Evolutionary conservation across 805 yeast genomes (phyloP), one percentile per base, ranked within the genome.

Genomic region (Candida nonsorbophila): DNA sequence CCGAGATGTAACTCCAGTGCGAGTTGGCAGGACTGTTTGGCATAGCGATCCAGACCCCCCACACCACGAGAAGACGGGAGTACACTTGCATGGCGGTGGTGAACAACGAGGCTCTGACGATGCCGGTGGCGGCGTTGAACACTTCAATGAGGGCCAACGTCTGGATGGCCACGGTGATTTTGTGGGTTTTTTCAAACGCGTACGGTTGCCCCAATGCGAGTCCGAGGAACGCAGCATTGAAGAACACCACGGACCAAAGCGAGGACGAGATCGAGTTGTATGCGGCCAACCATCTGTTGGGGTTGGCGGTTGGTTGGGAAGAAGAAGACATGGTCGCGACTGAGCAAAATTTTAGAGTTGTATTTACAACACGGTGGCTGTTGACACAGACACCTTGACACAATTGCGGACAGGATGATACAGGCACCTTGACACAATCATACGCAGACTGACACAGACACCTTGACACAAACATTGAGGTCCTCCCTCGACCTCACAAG

Each of bases 11-110:
- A 10, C 73, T 67, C 73, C 77, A 65, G 40, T 67, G 69, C 41
- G 43, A 30, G 41, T 71, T 67, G 16, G 86, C 86, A 12, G 81
- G 82, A 0, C 84, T 71, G 12, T 72, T 48, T 6, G 97, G 96
- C 40, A 87, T 65, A n/a, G 69, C 53, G 29, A 75, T 75, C 56
- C 86, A 77, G 29, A 90, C 72, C 3, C 97, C 97, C 62, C 82
- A 67, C 5, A 85, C 94, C 22, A 92, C 69, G 41, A 88, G 61
- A 30, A 88, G 55, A 40, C 98, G 72, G 8, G 97, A 87, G 5
- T 80, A 70, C 1, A 92, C 95, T 58, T 92, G 98, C 48, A 88
- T 79, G 10, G 67, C 69, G 0, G 97, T 86, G 17, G 97, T 92
- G 32, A 80, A 43, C 5, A 88, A 41, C 3, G 97, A 95, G 6